Base-by-base conservation (phyloP, 768 basidiomycete genomes). In the Vishniacozyma victoriae region DNA sequence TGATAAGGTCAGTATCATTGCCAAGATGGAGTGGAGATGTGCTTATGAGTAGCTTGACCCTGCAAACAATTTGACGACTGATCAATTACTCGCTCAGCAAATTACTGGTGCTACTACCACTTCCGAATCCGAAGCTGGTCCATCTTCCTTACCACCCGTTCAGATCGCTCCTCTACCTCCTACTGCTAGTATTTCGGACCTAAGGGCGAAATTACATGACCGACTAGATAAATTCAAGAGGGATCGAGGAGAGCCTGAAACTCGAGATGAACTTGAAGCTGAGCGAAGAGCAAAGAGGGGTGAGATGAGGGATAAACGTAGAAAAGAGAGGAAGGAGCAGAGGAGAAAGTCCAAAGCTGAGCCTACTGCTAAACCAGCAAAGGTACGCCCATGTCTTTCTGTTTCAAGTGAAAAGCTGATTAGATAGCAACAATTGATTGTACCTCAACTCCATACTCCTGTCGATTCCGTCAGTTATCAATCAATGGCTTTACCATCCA, bases 1-100 rank as follows among this genome's bases (percentile, higher is more conserved):
- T 35, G 86, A 86, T 46, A 92, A 91, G 79, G 91, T 87, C 26
- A 31, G 54, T 49, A 9, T 26, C 29, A n/a, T n/a, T n/a, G n/a
- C n/a, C n/a, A n/a, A n/a, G n/a, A n/a, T n/a, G n/a, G n/a, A n/a
- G n/a, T n/a, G n/a, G n/a, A n/a, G n/a, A n/a, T n/a, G n/a, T n/a
- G n/a, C n/a, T n/a, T n/a, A n/a, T n/a, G n/a, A n/a, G n/a, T 9
- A 97, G 91, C 85, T 95, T 59, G 90, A 97, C 71, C 93, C 93
- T 1, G 84, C 82, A 5, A 91, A 93, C 73, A 78, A 91, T 64
- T 87, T 87, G 62, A 80, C 81, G 11, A 72, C 82, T 37, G 67
- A 87, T 22, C 87, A 95, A 50, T 64, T 75, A 37, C 76, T 88
- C 25, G 82, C 86, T 65, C 78, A 78, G 48, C n/a, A n/a, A n/a